These are phyloP conservation scores for Wallacemonas sp. DNA, from an alignment of 208 protist genomes.

Conservation along the genomic window DNA sequence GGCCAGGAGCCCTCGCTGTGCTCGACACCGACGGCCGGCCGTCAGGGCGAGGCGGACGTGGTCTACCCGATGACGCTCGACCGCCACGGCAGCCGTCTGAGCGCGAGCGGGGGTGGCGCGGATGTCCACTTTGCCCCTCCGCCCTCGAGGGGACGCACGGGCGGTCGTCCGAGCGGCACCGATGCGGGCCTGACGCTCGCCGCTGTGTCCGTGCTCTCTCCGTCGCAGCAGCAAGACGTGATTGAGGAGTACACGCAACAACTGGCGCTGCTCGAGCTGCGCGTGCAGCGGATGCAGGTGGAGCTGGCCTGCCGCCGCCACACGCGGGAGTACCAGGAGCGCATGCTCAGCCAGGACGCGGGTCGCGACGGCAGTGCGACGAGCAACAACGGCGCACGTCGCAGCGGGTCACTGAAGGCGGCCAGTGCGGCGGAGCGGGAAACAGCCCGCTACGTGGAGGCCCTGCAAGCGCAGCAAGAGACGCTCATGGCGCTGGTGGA, in stretches of 20 bases:
- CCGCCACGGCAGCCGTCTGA: conserved; percentile 1
- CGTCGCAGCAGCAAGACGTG: neutral
- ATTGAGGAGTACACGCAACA: neutral
- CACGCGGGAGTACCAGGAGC: conserved; percentile 12
- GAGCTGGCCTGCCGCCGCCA: conserved; percentile 4
- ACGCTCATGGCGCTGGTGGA: conserved; percentile 6
- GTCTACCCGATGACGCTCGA: neutral
- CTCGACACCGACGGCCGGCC: conserved; percentile 8
- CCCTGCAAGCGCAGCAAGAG: neutral
- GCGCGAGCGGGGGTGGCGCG: neutral
- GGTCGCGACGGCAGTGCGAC: neutral
- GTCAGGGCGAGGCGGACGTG: neutral
- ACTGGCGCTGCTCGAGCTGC: conserved; percentile 8
- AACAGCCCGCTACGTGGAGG: conserved; percentile 5
- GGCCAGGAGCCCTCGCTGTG: neutral
- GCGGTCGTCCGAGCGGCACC: too few species aligned
- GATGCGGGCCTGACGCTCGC: neutral
- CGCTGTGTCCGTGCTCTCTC: neutral
- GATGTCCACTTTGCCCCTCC: too few species aligned
- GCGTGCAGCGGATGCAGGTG: conserved; percentile 1
- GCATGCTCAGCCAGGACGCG: neutral
- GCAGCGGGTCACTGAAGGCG: neutral
- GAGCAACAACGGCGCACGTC: neutral
- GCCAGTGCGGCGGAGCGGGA: conserved; percentile 2
- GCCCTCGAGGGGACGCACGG: too few species aligned